phyloP scores from a whole-genome alignment of 2,329 filamentous ascomycete genomes.

The Fusarium floridanum region DNA sequence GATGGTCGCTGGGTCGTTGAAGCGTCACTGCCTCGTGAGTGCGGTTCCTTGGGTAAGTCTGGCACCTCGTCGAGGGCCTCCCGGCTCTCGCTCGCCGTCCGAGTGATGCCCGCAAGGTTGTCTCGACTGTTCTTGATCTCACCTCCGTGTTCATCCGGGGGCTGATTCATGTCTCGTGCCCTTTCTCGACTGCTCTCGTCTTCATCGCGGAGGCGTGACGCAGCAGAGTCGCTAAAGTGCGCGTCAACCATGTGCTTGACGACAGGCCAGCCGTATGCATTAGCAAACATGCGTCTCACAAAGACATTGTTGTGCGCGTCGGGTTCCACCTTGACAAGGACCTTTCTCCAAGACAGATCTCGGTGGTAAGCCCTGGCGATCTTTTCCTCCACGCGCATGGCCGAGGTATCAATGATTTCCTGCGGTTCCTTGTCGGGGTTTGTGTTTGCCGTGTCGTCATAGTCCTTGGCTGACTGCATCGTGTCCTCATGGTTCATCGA shows the following conservation, averaged over 20 bases:
- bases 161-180: conserved; percentile 70
- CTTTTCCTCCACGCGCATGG: conserved; percentile 95
- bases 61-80: conserved; percentile 61
- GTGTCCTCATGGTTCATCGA: conserved; percentile 58
- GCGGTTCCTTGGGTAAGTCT: conserved; percentile 55
- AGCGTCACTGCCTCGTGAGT: conserved; percentile 40
- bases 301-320: conserved; percentile 99
- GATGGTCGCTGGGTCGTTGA: conserved; percentile 26
- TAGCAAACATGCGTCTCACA: conserved; percentile 95
- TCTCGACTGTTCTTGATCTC: conserved; percentile 65
- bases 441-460: conserved; percentile 64
- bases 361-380: conserved; percentile 96
- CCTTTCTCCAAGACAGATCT: conserved; percentile 94
- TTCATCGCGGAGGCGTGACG: conserved; percentile 74
- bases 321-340: conserved; percentile 93
- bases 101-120: conserved; percentile 25
- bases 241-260: conserved; percentile 94
- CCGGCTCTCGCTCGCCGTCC: conserved; percentile 48
- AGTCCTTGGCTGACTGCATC: conserved; percentile 60
- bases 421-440: conserved; percentile 57
- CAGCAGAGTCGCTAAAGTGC: conserved; percentile 83
- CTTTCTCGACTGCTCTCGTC: conserved; percentile 76
- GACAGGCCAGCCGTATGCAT: conserved; percentile 98
- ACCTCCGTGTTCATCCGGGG: conserved; percentile 72
- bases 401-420: conserved; percentile 67